A percentile compares a stretch with the other conserved stretches of the same genome.
These are phyloP conservation scores for Salix purpurea DNA, from an alignment of 345 rosid species.

Conservation along the genomic window DNA sequence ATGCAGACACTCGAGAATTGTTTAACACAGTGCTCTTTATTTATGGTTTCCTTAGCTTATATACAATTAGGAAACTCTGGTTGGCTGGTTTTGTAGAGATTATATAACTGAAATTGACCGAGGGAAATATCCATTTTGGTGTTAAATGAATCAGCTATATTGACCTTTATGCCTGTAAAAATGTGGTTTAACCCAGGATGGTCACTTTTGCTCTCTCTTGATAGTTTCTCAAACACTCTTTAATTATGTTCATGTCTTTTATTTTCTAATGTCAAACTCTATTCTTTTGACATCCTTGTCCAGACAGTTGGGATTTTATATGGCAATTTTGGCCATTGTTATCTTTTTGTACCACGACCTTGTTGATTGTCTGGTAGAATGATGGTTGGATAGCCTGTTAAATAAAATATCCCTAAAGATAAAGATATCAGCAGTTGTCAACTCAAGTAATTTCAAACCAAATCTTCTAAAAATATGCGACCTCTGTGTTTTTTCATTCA, in stretches of 20 bases:
- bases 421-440: no score
- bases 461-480: neutral
- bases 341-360: neutral
- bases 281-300: neutral
- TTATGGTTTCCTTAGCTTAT: neutral
- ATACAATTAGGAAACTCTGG: neutral
- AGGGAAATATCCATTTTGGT: neutral
- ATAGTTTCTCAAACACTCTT: neutral
- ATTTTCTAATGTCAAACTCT: neutral
- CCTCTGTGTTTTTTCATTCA: neutral
- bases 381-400: no score
- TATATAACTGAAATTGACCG: neutral
- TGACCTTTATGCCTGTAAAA: neutral
- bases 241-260: neutral
- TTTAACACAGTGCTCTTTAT: neutral
- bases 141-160: neutral
- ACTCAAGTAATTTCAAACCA: no score
- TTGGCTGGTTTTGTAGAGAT: neutral
- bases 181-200: neutral
- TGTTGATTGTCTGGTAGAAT: neutral
- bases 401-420: no score
- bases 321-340: neutral
- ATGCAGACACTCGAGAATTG: neutral
- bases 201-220: neutral
- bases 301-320: neutral